phyloP scores from a whole-genome alignment of 2,329 filamentous ascomycete genomes.

The Fusarium algeriense region DNA sequence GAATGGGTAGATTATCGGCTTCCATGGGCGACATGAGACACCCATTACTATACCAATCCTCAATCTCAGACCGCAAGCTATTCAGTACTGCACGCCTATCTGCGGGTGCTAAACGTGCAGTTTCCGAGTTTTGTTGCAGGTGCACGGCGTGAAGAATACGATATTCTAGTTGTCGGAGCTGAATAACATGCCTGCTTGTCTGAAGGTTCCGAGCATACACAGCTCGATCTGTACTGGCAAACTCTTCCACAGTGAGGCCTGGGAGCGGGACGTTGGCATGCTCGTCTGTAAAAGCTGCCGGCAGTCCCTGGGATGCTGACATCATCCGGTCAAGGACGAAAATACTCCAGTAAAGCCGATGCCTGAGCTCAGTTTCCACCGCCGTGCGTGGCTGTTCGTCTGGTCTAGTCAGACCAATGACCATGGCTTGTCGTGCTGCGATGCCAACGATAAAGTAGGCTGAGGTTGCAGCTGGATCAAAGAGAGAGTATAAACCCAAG shows the following conservation, averaged over 20 bases:
- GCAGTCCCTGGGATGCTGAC: slow-evolving; percentile 56
- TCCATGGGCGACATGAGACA: slow-evolving; percentile 59
- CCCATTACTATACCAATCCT: slow-evolving; percentile 61
- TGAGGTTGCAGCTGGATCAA: slow-evolving; percentile 56
- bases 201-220: slow-evolving; percentile 58
- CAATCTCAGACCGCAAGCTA: slow-evolving; percentile 57
- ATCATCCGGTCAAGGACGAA: slow-evolving; percentile 61
- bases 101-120: slow-evolving; percentile 47
- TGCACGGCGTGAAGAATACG: slow-evolving; percentile 55
- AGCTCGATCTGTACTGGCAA: slow-evolving; percentile 54
- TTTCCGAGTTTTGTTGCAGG: slow-evolving; percentile 48
- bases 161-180: slow-evolving; percentile 59
- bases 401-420: slow-evolving; percentile 53
- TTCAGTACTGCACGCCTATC: slow-evolving; percentile 52
- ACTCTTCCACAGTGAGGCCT: slow-evolving; percentile 60
- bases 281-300: slow-evolving; percentile 55
- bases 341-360: slow-evolving; percentile 60
- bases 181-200: slow-evolving; percentile 59
- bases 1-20: slow-evolving; percentile 59
- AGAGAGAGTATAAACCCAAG: slow-evolving; percentile 58
- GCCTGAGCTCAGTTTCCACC: slow-evolving; percentile 51
- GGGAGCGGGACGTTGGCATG: slow-evolving; percentile 58
- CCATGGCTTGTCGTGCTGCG: slow-evolving; percentile 55
- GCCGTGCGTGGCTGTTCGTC: slow-evolving; percentile 46
- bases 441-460: slow-evolving; percentile 57